Conservation (phyloP, 495 filamentous ascomycete genomes). For the Penicillium longicatenatum region DNA sequence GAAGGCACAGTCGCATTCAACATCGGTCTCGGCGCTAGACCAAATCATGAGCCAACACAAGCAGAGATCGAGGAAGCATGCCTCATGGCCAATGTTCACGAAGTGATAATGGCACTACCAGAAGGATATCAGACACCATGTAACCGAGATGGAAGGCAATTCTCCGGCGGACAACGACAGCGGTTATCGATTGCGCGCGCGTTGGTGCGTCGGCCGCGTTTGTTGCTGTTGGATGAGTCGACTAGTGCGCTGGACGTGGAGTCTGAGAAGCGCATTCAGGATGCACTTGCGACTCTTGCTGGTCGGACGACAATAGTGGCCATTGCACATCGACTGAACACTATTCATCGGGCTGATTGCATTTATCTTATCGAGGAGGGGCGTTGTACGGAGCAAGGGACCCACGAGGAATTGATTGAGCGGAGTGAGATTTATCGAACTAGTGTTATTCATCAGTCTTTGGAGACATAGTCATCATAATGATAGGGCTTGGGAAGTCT, state of each 20-base stretch:
- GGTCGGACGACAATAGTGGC: slow-evolving; percentile 76
- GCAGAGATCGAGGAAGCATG: slow-evolving; percentile 59
- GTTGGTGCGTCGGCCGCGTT: slow-evolving; percentile 63
- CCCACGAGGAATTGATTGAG: slow-evolving; percentile 65
- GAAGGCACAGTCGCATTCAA: slow-evolving; percentile 56
- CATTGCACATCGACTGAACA: slow-evolving; percentile 74
- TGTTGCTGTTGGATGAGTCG: slow-evolving; percentile 77
- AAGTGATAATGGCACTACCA: slow-evolving; percentile 55
- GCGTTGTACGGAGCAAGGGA: slow-evolving; percentile 64
- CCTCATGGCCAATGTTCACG: slow-evolving; percentile 58
- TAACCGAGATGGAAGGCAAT: slow-evolving; percentile 59
- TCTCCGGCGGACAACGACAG: slow-evolving; percentile 78
- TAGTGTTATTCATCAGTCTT: slow-evolving; percentile 47
- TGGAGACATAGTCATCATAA: slow-evolving; percentile 24
- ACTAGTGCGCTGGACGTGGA: slow-evolving; percentile 72
- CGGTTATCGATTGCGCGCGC: slow-evolving; percentile 75
- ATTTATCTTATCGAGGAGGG: slow-evolving; percentile 76
- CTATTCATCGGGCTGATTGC: slow-evolving; percentile 71
- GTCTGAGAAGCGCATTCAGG: slow-evolving; percentile 69
- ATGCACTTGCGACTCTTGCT: slow-evolving; percentile 61
- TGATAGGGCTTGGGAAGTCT: no score
- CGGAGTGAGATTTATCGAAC: slow-evolving; percentile 59
- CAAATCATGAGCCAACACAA: slow-evolving; percentile 41
- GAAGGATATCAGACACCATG: slow-evolving; percentile 66
- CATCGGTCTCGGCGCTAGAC: slow-evolving; percentile 51